phyloP scores from a whole-genome alignment of 495 filamentous ascomycete genomes.

The Penicillium macrosclerotiorum region DNA sequence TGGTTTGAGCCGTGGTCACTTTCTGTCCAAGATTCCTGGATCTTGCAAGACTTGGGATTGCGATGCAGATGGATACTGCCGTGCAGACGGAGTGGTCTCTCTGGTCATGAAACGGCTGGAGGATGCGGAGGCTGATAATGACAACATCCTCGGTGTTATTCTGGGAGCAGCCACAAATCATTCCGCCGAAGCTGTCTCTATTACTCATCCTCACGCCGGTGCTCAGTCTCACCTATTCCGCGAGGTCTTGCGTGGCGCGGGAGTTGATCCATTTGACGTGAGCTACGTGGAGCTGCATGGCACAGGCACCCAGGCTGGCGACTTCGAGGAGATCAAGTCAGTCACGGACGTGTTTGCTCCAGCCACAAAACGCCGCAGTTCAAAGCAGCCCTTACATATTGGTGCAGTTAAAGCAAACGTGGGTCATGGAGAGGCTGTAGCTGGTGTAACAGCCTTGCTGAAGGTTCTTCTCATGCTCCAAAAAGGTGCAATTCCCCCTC shows the following conservation, averaged over 20 bases:
- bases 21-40: slow-evolving; percentile 55
- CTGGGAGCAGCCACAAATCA: slow-evolving; percentile 37
- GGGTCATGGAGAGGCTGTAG: slow-evolving; percentile 37
- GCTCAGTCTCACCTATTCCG: slow-evolving; percentile 46
- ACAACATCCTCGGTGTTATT: slow-evolving; percentile 42
- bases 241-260: slow-evolving; percentile 41
- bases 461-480: slow-evolving; percentile 36
- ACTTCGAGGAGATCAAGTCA: slow-evolving; percentile 29
- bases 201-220: slow-evolving; percentile 50
- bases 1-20: slow-evolving; percentile 65
- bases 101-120: slow-evolving; percentile 45
- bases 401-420: slow-evolving; percentile 39
- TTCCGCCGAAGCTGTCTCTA: slow-evolving; percentile 41
- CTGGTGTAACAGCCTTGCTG: slow-evolving; percentile 30
- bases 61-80: slow-evolving; percentile 70
- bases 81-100: slow-evolving; percentile 47
- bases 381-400: slow-evolving; percentile 2
- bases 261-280: slow-evolving; percentile 48
- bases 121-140: slow-evolving; percentile 46
- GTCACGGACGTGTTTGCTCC: slow-evolving; percentile 30
- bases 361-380: not conserved
- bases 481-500: slow-evolving; percentile 33
- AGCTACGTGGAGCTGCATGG: slow-evolving; percentile 52
- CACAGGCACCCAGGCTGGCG: slow-evolving; percentile 45
- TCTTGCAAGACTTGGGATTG: slow-evolving; percentile 68